A percentile compares a stretch with the other conserved stretches of the same genome.
These are phyloP conservation scores for Jimgerdemannia lactiflua DNA, from an alignment of 192 early-diverging fungal species.

Conservation along the genomic window DNA sequence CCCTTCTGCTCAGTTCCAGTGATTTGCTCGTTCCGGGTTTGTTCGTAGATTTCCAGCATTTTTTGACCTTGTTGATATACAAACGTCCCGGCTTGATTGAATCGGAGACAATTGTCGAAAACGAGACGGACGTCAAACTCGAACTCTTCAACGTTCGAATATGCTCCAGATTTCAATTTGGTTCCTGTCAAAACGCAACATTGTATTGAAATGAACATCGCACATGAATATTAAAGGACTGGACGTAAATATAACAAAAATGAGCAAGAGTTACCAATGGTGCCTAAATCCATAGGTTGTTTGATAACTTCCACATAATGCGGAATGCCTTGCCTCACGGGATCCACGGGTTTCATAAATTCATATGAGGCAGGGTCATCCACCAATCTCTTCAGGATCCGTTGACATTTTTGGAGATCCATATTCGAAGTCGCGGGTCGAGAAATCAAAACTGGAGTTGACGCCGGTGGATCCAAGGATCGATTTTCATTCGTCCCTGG, in stretches of 20 bases:
- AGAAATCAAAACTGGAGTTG: background rate
- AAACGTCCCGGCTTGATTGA: constrained; percentile 55
- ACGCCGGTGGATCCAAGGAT: background rate
- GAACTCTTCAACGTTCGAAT: constrained; percentile 57
- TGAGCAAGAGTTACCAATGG: constrained; percentile 44
- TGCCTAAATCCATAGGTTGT: constrained; percentile 66
- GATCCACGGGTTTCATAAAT: constrained; percentile 46
- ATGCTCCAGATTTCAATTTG: constrained; percentile 53
- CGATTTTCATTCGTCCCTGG: background rate
- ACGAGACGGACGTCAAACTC: constrained; percentile 66
- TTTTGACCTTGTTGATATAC: constrained; percentile 64
- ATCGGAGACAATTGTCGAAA: constrained; percentile 73
- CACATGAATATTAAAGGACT: constrained; percentile 61
- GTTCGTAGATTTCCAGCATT: constrained; percentile 64
- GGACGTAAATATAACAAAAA: constrained; percentile 32
- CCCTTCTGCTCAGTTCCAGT: background rate
- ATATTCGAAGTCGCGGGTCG: background rate
- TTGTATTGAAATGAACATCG: constrained; percentile 76
- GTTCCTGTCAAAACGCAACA: constrained; percentile 71
- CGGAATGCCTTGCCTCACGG: constrained; percentile 57
- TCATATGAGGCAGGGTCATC: constrained; percentile 33
- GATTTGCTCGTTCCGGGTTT: constrained; percentile 51
- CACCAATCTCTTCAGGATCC: constrained; percentile 24
- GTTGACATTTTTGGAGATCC: constrained; percentile 22
- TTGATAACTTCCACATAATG: constrained; percentile 63